A percentile compares a stretch with the other conserved stretches of the same genome.
Evolutionary conservation across 305 asterid species (phyloP).

Genomic region (Fraxinus paxiana): DNA sequence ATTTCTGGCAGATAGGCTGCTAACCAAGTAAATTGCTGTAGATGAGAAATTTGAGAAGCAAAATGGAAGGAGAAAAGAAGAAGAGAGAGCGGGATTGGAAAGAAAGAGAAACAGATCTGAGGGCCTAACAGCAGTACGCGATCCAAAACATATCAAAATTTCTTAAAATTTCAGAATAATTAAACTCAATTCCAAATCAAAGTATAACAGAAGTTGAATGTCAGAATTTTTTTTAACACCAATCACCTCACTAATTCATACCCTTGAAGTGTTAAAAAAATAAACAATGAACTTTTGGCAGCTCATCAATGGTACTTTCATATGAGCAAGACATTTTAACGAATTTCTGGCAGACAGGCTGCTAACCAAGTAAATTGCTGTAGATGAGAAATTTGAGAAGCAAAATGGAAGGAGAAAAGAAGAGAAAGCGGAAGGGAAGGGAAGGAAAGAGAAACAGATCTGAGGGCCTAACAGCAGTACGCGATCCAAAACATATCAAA

Average conservation of each 20-base stretch:
- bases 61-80: too few species aligned
- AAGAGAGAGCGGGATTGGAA: not conserved
- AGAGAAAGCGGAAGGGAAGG: not conserved
- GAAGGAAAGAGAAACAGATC: not conserved
- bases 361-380: not conserved
- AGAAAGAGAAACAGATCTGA: not conserved
- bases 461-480: not conserved
- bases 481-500: not conserved
- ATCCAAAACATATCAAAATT: not conserved
- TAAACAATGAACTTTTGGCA: not conserved
- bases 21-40: too few species aligned
- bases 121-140: not conserved
- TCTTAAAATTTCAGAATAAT: not conserved
- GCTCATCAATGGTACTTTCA: not conserved
- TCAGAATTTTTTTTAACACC: not conserved
- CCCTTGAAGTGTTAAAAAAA: slow-evolving; percentile 2
- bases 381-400: not conserved
- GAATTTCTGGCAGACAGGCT: not conserved
- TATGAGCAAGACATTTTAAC: too few species aligned
- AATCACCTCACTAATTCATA: slow-evolving; percentile 14
- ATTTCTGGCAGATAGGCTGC: not conserved
- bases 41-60: too few species aligned
- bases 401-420: not conserved
- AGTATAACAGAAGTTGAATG: not conserved
- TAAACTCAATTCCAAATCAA: not conserved